Evolutionary conservation across 1,284 basidiomycete genomes (phyloP).

Genomic region (Phellinidium pouzarii): DNA sequence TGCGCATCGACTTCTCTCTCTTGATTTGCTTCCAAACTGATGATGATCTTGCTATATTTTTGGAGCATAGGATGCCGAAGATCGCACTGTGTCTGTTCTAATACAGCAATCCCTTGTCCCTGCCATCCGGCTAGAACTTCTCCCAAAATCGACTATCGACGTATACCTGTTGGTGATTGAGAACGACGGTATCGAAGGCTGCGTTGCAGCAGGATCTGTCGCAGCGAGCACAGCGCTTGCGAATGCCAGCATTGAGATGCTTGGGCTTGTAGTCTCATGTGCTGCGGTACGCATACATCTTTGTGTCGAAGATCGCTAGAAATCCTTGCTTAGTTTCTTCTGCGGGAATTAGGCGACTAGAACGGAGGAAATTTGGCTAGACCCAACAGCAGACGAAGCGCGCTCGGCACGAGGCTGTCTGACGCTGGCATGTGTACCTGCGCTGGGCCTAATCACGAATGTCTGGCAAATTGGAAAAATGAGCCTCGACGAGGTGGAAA

Average conservation of each 20-base stretch:
- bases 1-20: constrained; percentile 5
- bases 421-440: constrained; percentile 81
- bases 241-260: constrained; percentile 83
- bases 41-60: constrained; percentile 13
- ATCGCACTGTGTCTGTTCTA: constrained; percentile 73
- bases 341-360: not conserved
- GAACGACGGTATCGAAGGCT: constrained; percentile 80
- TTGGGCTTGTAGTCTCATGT: constrained; percentile 76
- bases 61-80: constrained; percentile 79
- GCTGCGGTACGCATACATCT: constrained; percentile 48
- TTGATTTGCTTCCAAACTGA: constrained; percentile 10
- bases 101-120: constrained; percentile 86
- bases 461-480: constrained; percentile 74
- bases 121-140: constrained; percentile 79
- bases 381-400: constrained; percentile 73
- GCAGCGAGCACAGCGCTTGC: constrained; percentile 90
- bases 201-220: constrained; percentile 76
- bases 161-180: constrained; percentile 89
- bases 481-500: constrained; percentile 39
- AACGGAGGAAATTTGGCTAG: constrained; percentile 52
- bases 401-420: constrained; percentile 51
- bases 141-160: constrained; percentile 94
- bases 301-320: not conserved
- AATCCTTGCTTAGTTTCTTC: constrained; percentile 14
- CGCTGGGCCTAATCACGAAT: constrained; percentile 80